phyloP scores from a whole-genome alignment of 139 green algal species.

The Chlorella ohadii region DNA sequence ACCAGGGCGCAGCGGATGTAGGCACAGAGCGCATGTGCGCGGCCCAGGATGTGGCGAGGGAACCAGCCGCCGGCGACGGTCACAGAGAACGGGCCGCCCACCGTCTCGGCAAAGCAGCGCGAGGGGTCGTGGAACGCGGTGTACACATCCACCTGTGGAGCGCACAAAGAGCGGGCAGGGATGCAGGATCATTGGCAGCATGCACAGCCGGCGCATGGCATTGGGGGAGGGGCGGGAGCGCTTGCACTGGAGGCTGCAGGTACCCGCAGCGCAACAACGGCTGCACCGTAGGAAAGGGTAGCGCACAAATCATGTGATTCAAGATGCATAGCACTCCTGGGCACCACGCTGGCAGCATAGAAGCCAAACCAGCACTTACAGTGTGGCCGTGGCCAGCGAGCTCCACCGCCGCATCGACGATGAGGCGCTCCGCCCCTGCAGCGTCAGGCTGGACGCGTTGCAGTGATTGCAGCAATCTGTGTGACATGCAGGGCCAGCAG shows the following conservation, averaged over 20 bases:
- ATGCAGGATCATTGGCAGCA: too few species aligned
- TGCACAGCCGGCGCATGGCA: too few species aligned
- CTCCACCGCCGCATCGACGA: conserved; percentile 95
- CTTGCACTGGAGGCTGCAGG: too few species aligned
- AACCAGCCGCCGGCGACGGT: conserved; percentile 86
- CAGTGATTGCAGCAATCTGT: not conserved
- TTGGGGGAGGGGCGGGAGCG: too few species aligned
- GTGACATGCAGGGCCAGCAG: not conserved
- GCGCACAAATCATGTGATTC: too few species aligned
- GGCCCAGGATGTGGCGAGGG: conserved; percentile 75
- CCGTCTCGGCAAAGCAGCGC: conserved; percentile 93
- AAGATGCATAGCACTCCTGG: not conserved
- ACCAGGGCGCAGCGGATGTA: conserved; percentile 85
- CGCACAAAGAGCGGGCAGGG: not conserved
- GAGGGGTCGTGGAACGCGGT: conserved; percentile 88
- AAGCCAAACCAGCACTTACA: conserved; percentile 39
- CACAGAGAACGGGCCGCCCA: conserved; percentile 79
- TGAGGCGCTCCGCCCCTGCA: conserved; percentile 91
- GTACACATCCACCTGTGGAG: conserved; percentile 89
- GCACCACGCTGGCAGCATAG: not conserved
- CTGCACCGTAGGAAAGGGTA: too few species aligned
- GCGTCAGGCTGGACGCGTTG: not conserved
- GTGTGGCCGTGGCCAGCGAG: conserved; percentile 76
- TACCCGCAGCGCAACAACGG: too few species aligned
- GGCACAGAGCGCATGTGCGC: conserved; percentile 84